Percentiles rank a stretch among this genome's conserved stretches.
Evolutionary conservation across 345 rosid species (phyloP).

Genomic region (Salix purpurea): DNA sequence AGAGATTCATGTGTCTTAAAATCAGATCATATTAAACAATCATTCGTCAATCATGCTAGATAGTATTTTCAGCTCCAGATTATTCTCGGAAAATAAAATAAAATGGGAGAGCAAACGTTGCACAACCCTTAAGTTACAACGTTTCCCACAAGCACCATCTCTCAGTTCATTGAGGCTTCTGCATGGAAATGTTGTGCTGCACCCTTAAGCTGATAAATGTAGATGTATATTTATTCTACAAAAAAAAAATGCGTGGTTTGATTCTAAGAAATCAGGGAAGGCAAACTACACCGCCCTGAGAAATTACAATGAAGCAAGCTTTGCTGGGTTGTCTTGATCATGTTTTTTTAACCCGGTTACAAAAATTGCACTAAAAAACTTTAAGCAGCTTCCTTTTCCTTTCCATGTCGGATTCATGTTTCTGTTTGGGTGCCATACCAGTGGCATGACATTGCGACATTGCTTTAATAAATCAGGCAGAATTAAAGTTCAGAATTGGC

Average conservation of each 20-base stretch:
- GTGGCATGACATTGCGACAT: background rate
- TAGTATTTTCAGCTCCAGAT: background rate
- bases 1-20: background rate
- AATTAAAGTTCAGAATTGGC: slow-evolving; percentile 5
- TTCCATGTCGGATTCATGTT: background rate
- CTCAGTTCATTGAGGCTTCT: background rate
- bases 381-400: background rate
- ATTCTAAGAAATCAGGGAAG: background rate
- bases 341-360: background rate
- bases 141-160: background rate
- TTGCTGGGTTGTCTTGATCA: background rate
- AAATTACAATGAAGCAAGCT: background rate
- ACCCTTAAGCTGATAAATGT: background rate
- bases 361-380: background rate
- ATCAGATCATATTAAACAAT: background rate
- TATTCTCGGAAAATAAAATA: background rate
- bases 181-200: background rate
- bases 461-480: slow-evolving; percentile 9
- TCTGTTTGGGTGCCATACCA: background rate
- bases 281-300: background rate
- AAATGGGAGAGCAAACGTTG: too few relatives aligned
- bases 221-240: background rate
- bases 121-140: too few relatives aligned
- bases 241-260: background rate
- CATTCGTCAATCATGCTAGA: background rate